Conservation (phyloP, 177 flowering plant genomes). For the Vitis hybrid region DNA sequence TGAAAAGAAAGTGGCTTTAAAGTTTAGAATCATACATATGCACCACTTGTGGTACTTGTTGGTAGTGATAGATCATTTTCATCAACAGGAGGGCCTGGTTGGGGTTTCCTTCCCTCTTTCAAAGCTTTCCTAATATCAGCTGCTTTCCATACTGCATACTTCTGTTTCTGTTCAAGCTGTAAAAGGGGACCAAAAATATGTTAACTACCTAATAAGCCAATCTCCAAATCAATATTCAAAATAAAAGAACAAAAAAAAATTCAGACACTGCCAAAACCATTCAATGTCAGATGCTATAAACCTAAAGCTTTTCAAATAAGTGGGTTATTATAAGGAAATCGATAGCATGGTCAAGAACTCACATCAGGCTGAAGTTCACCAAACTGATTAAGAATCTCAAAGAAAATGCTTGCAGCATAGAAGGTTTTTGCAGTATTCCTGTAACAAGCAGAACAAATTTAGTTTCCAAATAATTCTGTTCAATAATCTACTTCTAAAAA, state of each 20-base stretch:
- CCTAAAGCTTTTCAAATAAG: not conserved
- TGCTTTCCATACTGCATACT: conserved; percentile 99
- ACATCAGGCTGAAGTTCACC: conserved; percentile 91
- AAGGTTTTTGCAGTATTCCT: conserved; percentile 96
- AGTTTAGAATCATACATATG: conserved; percentile 49
- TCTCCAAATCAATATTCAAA: not conserved
- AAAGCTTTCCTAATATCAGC: conserved; percentile 96
- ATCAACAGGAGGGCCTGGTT: conserved; percentile 81
- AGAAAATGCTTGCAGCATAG: conserved; percentile 98
- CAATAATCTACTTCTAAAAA: not conserved
- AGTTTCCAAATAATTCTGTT: not conserved
- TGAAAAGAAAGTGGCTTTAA: not conserved
- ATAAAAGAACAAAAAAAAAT: not conserved
- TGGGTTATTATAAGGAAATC: too few species aligned
- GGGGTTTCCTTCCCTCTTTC: conserved; percentile 94
- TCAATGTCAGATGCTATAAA: not conserved
- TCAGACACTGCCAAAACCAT: not conserved
- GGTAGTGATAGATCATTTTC: conserved; percentile 56
- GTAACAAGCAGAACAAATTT: conserved; percentile 19
- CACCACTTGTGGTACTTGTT: conserved; percentile 33
- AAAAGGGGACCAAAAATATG: conserved; percentile 6
- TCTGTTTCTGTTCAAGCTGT: conserved; percentile 93
- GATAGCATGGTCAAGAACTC: conserved; percentile 27
- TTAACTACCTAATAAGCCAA: not conserved
- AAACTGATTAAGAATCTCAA: conserved; percentile 91